Percentiles rank a stretch among this genome's conserved stretches.
phyloP scores from a whole-genome alignment of 2,329 filamentous ascomycete species.

The Aspergillus fumigatiaffinis region DNA sequence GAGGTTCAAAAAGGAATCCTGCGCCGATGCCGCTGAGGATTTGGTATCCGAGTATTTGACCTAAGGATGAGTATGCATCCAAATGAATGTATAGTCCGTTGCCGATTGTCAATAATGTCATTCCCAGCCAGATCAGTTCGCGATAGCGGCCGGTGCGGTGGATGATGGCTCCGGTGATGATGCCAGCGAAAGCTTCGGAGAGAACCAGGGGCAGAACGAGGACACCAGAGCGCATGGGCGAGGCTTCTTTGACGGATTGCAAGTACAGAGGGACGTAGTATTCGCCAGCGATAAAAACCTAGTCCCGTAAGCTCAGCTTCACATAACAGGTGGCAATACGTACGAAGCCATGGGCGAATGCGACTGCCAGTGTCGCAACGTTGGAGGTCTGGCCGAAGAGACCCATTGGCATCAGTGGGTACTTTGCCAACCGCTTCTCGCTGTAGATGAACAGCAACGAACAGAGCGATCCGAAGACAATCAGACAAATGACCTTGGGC shows the following conservation, averaged over 20 bases:
- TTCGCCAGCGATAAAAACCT: conserved; percentile 61
- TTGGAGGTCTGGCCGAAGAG: conserved; percentile 57
- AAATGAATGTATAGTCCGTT: conserved; percentile 47
- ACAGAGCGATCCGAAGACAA: conserved; percentile 50
- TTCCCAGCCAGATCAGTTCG: conserved; percentile 45
- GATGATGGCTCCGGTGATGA: conserved; percentile 47
- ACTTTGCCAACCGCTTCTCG: conserved; percentile 60
- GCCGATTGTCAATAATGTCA: conserved; percentile 42
- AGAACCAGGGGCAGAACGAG: conserved; percentile 60
- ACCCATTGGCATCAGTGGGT: conserved; percentile 65
- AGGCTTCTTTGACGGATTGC: conserved; percentile 61
- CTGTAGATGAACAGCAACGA: conserved; percentile 54
- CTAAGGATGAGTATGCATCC: conserved; percentile 32
- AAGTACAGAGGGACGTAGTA: conserved; percentile 74
- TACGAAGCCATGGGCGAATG: conserved; percentile 47
- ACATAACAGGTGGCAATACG: background rate
- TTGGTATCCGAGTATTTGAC: conserved; percentile 46
- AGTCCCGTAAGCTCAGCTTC: conserved; percentile 14
- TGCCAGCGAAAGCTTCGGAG: conserved; percentile 42
- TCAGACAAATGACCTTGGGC: conserved; percentile 52
- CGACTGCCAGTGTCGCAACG: conserved; percentile 52
- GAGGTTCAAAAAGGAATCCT: conserved; percentile 53
- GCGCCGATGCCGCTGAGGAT: conserved; percentile 50
- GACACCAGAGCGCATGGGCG: conserved; percentile 55
- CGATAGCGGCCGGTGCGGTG: conserved; percentile 49